These are phyloP conservation scores for Talaromyces trachyspermus DNA, from an alignment of 495 filamentous ascomycete species.

Conservation along the genomic window DNA sequence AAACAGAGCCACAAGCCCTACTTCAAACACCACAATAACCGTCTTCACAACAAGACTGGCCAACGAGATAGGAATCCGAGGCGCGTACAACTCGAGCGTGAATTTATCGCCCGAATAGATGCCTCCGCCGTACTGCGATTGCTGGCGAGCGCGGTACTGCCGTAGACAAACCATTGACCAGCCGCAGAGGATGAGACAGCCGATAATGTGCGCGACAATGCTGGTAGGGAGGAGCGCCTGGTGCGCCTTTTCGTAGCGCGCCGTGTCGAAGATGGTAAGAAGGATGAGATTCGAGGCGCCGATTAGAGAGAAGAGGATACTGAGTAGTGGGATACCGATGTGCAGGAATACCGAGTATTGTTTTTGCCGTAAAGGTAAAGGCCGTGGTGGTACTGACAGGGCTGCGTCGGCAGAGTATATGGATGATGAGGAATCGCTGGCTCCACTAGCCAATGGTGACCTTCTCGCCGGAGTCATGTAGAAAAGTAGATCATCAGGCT, in stretches of 20 bases:
- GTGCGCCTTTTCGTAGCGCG: not conserved
- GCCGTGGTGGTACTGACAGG: not conserved
- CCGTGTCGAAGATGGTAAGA: constrained; percentile 8
- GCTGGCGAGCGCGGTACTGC: not conserved
- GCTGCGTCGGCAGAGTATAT: not conserved
- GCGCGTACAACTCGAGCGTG: not conserved
- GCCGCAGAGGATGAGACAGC: constrained; percentile 1
- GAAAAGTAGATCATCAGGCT: not conserved
- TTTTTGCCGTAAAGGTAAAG: not conserved
- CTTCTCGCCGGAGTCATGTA: not conserved
- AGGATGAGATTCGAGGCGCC: constrained; percentile 1
- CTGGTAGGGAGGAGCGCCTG: not conserved
- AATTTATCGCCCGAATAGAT: constrained; percentile 5
- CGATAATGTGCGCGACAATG: constrained; percentile 1
- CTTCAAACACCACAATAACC: not conserved
- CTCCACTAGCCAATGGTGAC: not conserved
- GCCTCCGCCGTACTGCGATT: not conserved
- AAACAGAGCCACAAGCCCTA: constrained; percentile 1
- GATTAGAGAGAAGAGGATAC: constrained; percentile 4
- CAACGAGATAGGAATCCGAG: not conserved
- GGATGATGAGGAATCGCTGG: not conserved
- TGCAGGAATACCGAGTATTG: not conserved
- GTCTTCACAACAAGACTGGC: constrained; percentile 1
- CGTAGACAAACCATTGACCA: not conserved
- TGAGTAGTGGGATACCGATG: not conserved